These are phyloP conservation scores for Cyclotella choctawhatcheeana DNA, from an alignment of 108 stramenopile genomes.

Conservation along the genomic window DNA sequence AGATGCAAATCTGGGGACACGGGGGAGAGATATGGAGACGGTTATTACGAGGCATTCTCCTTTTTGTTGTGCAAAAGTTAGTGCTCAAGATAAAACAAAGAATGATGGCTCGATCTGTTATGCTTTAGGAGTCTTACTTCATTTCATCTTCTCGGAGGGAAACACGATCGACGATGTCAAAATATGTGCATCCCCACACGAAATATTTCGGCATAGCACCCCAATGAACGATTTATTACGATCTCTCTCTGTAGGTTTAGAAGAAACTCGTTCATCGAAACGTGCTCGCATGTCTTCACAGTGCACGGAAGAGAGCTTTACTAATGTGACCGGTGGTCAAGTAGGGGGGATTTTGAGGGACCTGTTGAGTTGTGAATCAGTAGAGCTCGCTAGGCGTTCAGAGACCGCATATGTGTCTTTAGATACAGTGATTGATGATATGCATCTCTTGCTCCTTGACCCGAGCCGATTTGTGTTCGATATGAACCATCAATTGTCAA, in stretches of 20 bases:
- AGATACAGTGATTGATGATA: conserved; percentile 5
- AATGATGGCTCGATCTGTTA: conserved; percentile 7
- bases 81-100: not conserved
- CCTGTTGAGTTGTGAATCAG: not conserved
- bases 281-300: not conserved
- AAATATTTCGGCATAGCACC: no score
- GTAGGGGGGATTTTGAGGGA: not conserved
- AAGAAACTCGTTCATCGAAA: not conserved
- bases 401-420: conserved; percentile 5
- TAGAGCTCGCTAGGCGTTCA: not conserved
- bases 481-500: not conserved
- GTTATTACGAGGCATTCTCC: conserved; percentile 17
- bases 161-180: not conserved
- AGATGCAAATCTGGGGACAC: not conserved
- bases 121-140: conserved; percentile 13
- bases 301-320: not conserved
- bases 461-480: conserved; percentile 15
- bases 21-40: conserved; percentile 23
- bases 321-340: not conserved
- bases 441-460: conserved; percentile 8
- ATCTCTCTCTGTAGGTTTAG: not conserved
- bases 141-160: not conserved
- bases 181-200: no score
- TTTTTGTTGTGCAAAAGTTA: not conserved
- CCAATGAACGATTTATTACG: not conserved